Base-by-base conservation (phyloP, 1,284 basidiomycete genomes). In the Apiotrichum domesticum region DNA sequence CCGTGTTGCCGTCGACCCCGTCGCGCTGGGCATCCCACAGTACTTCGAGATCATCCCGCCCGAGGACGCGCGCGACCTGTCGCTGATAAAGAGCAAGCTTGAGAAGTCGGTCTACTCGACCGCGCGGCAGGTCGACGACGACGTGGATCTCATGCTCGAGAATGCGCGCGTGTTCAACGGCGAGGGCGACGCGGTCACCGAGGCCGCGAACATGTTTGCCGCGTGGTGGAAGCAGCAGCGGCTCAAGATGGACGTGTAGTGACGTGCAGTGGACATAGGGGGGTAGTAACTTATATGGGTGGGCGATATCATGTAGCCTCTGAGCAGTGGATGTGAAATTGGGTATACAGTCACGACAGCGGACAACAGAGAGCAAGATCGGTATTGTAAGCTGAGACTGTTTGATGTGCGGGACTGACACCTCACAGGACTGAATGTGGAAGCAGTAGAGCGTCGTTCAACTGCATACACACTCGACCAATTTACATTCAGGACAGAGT, bases 11-110 rank as follows among this genome's bases (percentile, higher is more conserved):
- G 74, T 74, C 55, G 73, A 77, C 57, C 76, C 75, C 6, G 61
- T 73, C 37, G 62, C 58, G 9, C 55, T 72, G 32, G 62, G 64
- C 21, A 70, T 75, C 13, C 72, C 72, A 10, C 56, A 68, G 41
- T 74, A 77, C 60, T 75, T 75, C 59, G 66, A 88, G 50, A 46
- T 60, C 42, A 75, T 72, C 52, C 71, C 68, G 35, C 63, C 40
- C 33, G 72, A 90, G 66, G 86, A 95, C 63, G 90, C 92, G 2
- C 84, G 95, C 41, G 95, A 98, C 77, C 78, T 98, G 54, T 79
- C 81, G 54, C 85, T 87, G 42, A 95, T 98, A 70, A 84, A 86
- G 62, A 78, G 80, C 62, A 93, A 90, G 69, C 79, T 98, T 56
- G 88, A 95, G 40, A 68, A 66, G 45, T 66, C 65, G 8, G 45